A percentile compares a stretch with the other conserved stretches of the same genome.
These are phyloP conservation scores for Medicago lupulina DNA, from an alignment of 306 rosid genomes.

Conservation along the genomic window DNA sequence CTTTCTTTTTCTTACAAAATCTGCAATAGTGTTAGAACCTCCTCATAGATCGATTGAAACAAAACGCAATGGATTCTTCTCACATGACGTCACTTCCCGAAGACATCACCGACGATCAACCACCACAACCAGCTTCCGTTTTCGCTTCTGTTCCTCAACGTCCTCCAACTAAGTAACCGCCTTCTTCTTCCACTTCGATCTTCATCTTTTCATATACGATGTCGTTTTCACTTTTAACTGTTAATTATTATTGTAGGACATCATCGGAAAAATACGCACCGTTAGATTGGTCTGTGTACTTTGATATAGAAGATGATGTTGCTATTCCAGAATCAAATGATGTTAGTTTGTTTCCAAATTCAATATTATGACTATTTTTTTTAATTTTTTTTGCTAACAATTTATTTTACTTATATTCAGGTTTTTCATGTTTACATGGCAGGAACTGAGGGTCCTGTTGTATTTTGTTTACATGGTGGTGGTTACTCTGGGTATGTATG, in stretches of 20 bases:
- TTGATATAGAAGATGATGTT: slow-evolving; percentile 77
- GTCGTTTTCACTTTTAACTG: not conserved
- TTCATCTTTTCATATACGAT: not conserved
- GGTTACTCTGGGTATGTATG: slow-evolving; percentile 94
- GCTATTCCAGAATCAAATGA: slow-evolving; percentile 66
- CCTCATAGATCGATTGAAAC: slow-evolving; percentile 1
- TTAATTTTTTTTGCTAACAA: not conserved
- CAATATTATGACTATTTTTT: not conserved
- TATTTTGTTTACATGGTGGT: slow-evolving; percentile 94
- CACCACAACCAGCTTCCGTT: slow-evolving; percentile 52
- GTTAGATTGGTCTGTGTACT: slow-evolving; percentile 71
- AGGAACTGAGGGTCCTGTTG: slow-evolving; percentile 96
- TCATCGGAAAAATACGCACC: slow-evolving; percentile 68
- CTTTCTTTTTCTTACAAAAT: not conserved
- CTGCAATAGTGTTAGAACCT: slow-evolving; percentile 14
- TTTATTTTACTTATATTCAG: slow-evolving; percentile 55
- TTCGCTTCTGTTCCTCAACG: slow-evolving; percentile 79
- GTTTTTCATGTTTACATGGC: slow-evolving; percentile 92
- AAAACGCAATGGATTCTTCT: slow-evolving; percentile 54
- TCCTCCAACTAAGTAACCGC: slow-evolving; percentile 74
- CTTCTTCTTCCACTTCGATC: slow-evolving; percentile 38
- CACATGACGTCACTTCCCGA: slow-evolving; percentile 71
- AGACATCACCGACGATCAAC: slow-evolving; percentile 48
- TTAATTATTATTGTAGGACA: slow-evolving; percentile 50
- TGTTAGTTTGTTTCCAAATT: slow-evolving; percentile 52